Conservation (phyloP, 2,329 filamentous ascomycete genomes). For the Nigrospora sphaerica region DNA sequence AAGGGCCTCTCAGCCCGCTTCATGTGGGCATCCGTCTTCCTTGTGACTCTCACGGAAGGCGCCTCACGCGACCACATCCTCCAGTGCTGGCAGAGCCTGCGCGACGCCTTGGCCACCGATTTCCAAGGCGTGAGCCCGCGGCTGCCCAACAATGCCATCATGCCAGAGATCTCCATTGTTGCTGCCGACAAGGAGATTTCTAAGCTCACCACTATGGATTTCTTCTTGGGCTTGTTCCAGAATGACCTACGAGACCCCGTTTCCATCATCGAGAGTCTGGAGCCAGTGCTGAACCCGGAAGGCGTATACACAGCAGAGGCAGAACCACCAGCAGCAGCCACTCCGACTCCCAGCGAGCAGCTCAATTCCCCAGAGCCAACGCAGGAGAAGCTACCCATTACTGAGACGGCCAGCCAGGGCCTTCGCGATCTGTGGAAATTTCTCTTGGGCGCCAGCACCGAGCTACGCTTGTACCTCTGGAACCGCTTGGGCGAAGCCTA, state of each 20-base stretch:
- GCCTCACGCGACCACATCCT: conserved; percentile 49
- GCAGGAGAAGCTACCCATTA: conserved; percentile 31
- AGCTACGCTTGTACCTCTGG: conserved; percentile 83
- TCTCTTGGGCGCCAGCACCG: conserved; percentile 71
- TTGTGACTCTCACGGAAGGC: conserved; percentile 44
- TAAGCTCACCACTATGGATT: conserved; percentile 91
- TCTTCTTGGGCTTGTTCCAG: conserved; percentile 85
- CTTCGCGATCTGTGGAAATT: conserved; percentile 80
- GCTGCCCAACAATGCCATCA: conserved; percentile 78
- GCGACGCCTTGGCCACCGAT: conserved; percentile 39
- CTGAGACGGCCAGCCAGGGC: conserved; percentile 46
- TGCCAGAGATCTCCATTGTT: conserved; percentile 77
- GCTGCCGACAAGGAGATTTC: conserved; percentile 87
- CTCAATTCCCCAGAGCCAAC: conserved; percentile 5
- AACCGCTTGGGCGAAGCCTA: conserved; percentile 87
- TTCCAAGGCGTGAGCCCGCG: conserved; percentile 38
- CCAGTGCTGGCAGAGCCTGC: conserved; percentile 50
- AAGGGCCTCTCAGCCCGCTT: conserved; percentile 43
- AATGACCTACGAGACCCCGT: conserved; percentile 75
- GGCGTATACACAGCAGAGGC: conserved; percentile 36
- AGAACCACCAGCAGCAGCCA: conserved; percentile 7
- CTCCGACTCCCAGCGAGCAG: conserved; percentile 10
- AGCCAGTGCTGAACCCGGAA: conserved; percentile 78
- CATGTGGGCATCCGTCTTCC: conserved; percentile 49
- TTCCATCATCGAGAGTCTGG: conserved; percentile 81